Base-by-base conservation (phyloP, 1,284 basidiomycete species). In the Pyrrhoderma noxium region DNA sequence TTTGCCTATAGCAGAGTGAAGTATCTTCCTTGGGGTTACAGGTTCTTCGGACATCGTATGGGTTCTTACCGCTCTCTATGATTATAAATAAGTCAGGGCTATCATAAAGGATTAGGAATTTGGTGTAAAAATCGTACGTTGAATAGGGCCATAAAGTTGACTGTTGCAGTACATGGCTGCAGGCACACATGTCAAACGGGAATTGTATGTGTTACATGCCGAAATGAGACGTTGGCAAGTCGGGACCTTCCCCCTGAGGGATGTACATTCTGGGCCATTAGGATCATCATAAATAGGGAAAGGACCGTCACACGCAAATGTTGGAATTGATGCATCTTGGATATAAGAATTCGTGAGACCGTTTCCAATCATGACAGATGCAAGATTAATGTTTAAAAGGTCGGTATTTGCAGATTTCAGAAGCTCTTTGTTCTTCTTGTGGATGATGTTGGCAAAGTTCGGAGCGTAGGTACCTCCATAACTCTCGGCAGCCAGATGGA, bases 391-490 rank as follows among this genome's bases (percentile, higher is more conserved):
- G 55, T 73, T 74, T 59, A 70, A 73, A 49, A 79, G 65, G 46
- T 65, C 62, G 1, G 70, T 65, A 16, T 65, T 62, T 11, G 75
- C 72, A 0, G 67, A 64, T 14, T 69, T 56, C 1, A 65, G 57
- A 9, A 77, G 62, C 48, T 75, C 71, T 64, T 80, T 75, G 67
- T 93, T 93, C 65, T 82, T 76, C 57, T 80, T 74, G 72, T 87
- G 71, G 58, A 94, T 90, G 54, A 83, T 74, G 54, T 72, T 80
- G 19, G 81, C 87, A 52, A 93, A 84, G 63, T 90, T 79, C 9
- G 89, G 89, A 1, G 79, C 82, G 59, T 89, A 91, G 0, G 77
- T 86, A 7, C 93, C 93, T 39, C 89, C 85, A 58, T 87, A 87
- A 57, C 81, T 84, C 65, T 88, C 85, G 0, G 82, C 85, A 19